Percentiles rank a stretch among this genome's conserved stretches.
phyloP scores from a whole-genome alignment of 176 grass and related monocot genomes.

The Bonia amplexicaulis region DNA sequence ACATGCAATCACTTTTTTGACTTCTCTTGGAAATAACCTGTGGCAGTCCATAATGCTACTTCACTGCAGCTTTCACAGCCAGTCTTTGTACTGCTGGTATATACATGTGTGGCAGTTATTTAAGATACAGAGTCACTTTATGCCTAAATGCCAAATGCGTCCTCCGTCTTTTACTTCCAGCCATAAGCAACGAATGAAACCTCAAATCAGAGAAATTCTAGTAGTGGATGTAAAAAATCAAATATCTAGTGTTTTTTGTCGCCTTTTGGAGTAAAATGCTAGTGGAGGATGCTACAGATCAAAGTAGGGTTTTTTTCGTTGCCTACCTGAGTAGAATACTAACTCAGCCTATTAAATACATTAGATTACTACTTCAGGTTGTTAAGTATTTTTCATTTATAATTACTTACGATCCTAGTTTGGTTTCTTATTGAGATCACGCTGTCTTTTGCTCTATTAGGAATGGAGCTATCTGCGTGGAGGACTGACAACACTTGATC shows the following conservation, averaged over 20 bases:
- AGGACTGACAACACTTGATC: conserved; percentile 86
- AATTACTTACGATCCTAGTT: not conserved
- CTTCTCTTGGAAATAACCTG: not conserved
- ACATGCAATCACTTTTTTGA: not conserved
- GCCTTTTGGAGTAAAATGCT: not conserved
- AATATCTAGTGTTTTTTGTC: not conserved
- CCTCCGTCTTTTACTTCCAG: not conserved
- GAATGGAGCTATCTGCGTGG: conserved; percentile 95
- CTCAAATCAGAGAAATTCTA: not conserved
- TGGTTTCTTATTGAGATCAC: not conserved
- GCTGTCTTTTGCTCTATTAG: conserved; percentile 36
- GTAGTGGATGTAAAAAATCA: not conserved
- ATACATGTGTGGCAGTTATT: conserved; percentile 13
- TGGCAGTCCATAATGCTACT: not conserved
- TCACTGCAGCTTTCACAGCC: not conserved
- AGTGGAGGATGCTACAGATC: not conserved
- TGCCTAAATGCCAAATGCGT: not conserved
- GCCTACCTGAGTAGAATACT: not conserved
- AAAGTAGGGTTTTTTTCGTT: not conserved
- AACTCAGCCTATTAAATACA: not conserved
- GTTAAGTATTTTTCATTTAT: not conserved
- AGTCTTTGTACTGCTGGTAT: not conserved
- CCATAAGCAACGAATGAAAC: not conserved
- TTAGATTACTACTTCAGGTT: conserved; percentile 3
- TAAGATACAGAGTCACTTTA: not conserved